phyloP scores from a whole-genome alignment of 164 flowering plant genomes.

The Aristolochia contorta region DNA sequence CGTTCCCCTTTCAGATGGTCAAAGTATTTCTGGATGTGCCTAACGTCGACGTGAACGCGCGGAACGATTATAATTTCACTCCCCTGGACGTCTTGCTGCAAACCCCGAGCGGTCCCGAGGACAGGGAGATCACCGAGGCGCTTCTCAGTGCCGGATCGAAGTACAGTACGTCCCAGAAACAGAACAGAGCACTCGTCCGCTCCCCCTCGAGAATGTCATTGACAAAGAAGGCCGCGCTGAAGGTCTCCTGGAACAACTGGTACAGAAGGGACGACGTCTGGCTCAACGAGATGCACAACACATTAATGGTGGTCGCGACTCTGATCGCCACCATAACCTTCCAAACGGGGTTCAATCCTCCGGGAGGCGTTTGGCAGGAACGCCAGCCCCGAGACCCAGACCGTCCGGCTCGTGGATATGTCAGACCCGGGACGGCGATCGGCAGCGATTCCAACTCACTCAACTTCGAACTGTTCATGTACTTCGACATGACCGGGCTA shows the following conservation, averaged over 20 bases:
- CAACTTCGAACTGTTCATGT: conserved; percentile 9
- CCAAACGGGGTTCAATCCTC: conserved; percentile 8
- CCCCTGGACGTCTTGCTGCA: too few species aligned
- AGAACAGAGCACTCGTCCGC: too few species aligned
- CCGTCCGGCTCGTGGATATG: too few species aligned
- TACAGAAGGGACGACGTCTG: too few species aligned
- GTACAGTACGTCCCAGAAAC: too few species aligned
- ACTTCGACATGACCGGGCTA: conserved; percentile 7
- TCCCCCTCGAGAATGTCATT: too few species aligned
- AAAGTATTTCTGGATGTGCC: conserved; percentile 22
- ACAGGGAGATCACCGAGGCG: too few species aligned
- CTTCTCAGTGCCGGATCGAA: too few species aligned
- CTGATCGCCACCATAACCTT: conserved; percentile 16
- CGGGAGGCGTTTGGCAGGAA: conserved; percentile 9
- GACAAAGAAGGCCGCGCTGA: conserved; percentile 4
- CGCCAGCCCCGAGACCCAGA: neutral
- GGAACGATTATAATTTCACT: too few species aligned
- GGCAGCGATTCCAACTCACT: neutral
- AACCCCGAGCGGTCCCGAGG: too few species aligned
- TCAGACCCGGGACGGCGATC: too few species aligned
- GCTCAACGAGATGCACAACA: conserved; percentile 4
- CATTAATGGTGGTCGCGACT: conserved; percentile 10
- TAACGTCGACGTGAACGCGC: too few species aligned
- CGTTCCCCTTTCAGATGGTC: conserved; percentile 36
- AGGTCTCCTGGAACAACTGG: conserved; percentile 2